Evolutionary conservation across 495 filamentous ascomycete species (phyloP).

Genomic region (Aspergillus sclerotioniger): DNA sequence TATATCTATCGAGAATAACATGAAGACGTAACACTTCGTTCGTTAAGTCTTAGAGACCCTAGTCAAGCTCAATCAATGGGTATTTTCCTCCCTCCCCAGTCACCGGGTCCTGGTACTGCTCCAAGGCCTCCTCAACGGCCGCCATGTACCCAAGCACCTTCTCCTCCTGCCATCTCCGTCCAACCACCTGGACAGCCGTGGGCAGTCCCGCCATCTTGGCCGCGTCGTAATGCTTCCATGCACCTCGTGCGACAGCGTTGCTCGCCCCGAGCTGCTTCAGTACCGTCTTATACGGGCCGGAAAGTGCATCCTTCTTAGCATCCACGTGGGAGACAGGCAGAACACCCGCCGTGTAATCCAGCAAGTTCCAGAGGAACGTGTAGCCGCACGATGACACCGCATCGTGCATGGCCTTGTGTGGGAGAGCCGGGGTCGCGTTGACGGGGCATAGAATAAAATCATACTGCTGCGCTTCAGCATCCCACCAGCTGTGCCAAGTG

Average conservation of each 20-base stretch:
- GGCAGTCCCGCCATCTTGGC: conserved; percentile 81
- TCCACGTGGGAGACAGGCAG: conserved; percentile 87
- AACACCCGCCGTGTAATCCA: conserved; percentile 86
- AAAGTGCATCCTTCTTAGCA: conserved; percentile 61
- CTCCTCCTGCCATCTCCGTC: conserved; percentile 83
- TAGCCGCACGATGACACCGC: conserved; percentile 90
- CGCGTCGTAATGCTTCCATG: conserved; percentile 86
- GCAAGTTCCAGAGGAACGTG: conserved; percentile 92
- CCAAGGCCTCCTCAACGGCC: conserved; percentile 68
- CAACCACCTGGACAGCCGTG: conserved; percentile 83
- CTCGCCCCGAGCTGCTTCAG: conserved; percentile 45
- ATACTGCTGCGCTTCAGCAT: conserved; percentile 56
- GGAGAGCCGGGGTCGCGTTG: conserved; percentile 88
- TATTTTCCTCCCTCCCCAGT: conserved; percentile 57
- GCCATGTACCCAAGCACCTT: conserved; percentile 87
- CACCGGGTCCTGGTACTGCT: conserved; percentile 41
- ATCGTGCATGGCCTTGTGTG: conserved; percentile 81
- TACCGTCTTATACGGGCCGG: conserved; percentile 50
- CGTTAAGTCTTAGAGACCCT: not conserved
- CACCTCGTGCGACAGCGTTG: conserved; percentile 76
- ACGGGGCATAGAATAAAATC: conserved; percentile 84
- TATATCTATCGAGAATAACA: not conserved
- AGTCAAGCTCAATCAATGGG: conserved; percentile 60
- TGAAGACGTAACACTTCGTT: not conserved
- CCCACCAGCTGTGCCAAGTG: conserved; percentile 82